Conservation (phyloP, 352 stramenopile species). For the Globisporangium orthogonon region DNA sequence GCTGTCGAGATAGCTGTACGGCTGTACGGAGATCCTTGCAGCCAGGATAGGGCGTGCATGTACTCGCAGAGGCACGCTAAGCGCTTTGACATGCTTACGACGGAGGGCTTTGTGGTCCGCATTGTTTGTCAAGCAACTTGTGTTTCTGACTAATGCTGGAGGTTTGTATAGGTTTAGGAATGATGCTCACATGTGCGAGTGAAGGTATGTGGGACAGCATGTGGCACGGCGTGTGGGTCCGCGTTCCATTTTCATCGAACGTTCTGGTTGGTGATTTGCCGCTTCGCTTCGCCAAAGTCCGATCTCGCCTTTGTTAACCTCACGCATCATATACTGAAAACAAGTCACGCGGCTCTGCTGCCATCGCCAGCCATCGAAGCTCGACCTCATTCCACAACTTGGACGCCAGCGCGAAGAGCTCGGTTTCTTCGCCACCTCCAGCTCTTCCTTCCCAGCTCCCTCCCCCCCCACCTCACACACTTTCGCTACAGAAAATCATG, state of each 20-base stretch:
- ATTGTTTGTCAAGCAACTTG: background rate
- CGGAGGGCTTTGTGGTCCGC: no score
- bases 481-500: constrained; percentile 41
- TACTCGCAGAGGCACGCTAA: no score
- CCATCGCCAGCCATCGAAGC: constrained; percentile 1
- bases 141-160: no score
- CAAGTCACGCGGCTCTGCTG: background rate
- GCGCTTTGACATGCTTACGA: no score
- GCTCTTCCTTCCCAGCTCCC: background rate
- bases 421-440: constrained; percentile 1
- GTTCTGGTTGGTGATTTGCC: constrained; percentile 9
- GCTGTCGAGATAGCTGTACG: no score
- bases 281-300: background rate
- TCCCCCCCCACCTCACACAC: background rate
- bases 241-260: constrained; percentile 8
- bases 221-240: background rate
- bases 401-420: constrained; percentile 8
- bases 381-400: constrained; percentile 9
- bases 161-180: no score
- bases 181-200: background rate
- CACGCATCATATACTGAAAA: background rate
- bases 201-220: background rate
- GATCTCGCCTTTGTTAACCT: background rate
- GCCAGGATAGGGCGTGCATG: no score
- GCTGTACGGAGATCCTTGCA: no score